Base-by-base conservation (phyloP, 2,329 filamentous ascomycete genomes). In the Dactylellina haptotyla region DNA sequence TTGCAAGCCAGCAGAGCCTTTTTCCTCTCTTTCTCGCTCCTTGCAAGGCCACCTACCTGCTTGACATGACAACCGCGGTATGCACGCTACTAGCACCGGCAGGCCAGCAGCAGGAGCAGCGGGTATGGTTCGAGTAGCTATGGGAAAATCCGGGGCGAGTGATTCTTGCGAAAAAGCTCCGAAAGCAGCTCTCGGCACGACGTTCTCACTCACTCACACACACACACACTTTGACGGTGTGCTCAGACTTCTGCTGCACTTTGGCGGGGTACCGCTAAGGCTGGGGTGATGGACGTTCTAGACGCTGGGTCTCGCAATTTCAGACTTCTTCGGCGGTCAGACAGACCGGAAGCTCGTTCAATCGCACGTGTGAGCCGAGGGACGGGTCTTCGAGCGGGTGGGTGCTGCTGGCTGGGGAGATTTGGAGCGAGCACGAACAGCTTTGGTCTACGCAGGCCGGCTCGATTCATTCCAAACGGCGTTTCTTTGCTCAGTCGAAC, bases 31-130 rank as follows among this genome's bases (percentile, higher is more conserved):
- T n/a, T n/a, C n/a, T n/a, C n/a, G n/a, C n/a, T n/a, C n/a, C n/a
- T n/a, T n/a, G n/a, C n/a, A n/a, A n/a, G n/a, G n/a, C n/a, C n/a
- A n/a, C n/a, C n/a, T 51, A 66, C 62, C 63, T 67, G 63, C 63
- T 59, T 30, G 63, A 59, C 63, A 67, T 67, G 16, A 26, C 56
- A 57, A 57, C 30, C 28, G 51, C 50, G 23, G 8, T 34, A 45
- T 20, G 23, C 10, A 4, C 39, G 37, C 37, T 41, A 34, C 32
- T 6, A 34, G 32, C 32, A 34, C 6, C 32, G 14, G 32, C 32
- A 6, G 32, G 32, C 6, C 32, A 34, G 37, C 37, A n/a, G 37
- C 12, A 4, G 37, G 4, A n/a, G n/a, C n/a, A n/a, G 37, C 18
- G 12, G 20, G 14, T 10, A 9, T 10, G 9, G 9, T 9, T 8